phyloP scores from a whole-genome alignment of 2,329 filamentous ascomycete genomes.

The Colletotrichum sp. region DNA sequence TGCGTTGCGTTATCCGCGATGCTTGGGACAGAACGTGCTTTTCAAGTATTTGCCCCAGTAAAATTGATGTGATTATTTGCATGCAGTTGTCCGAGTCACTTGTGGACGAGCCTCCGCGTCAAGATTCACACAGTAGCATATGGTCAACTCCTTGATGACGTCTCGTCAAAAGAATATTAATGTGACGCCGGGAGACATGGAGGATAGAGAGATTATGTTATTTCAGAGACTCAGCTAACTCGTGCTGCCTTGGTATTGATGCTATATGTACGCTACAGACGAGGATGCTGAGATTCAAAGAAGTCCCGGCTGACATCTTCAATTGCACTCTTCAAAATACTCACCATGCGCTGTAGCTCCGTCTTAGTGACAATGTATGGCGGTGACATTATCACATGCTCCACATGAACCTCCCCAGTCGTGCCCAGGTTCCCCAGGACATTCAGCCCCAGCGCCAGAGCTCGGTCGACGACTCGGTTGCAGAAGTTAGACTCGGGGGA shows the following conservation, averaged over 20 bases:
- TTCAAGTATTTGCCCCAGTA: background rate
- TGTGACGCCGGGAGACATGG: background rate
- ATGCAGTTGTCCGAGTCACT: background rate
- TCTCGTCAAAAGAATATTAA: background rate
- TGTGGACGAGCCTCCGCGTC: background rate
- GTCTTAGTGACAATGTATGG: constrained; percentile 3
- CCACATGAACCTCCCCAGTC: background rate
- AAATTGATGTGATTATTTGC: background rate
- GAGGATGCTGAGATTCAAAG: background rate
- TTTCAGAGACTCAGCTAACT: background rate
- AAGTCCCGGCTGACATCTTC: background rate
- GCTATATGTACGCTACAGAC: background rate
- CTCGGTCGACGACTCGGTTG: background rate
- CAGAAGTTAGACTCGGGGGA: background rate
- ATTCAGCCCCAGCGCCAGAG: background rate
- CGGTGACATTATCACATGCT: constrained; percentile 8
- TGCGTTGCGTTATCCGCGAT: background rate
- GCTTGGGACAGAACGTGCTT: background rate
- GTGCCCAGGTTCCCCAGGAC: constrained; percentile 6
- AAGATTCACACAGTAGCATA: background rate
- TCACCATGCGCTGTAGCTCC: background rate
- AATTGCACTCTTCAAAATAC: background rate
- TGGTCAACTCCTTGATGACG: background rate
- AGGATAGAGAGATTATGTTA: background rate
- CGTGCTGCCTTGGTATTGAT: background rate